A percentile compares a stretch with the other conserved stretches of the same genome.
Evolutionary conservation across 805 yeast species (phyloP).

Genomic region (Myxozyma sirexii): DNA sequence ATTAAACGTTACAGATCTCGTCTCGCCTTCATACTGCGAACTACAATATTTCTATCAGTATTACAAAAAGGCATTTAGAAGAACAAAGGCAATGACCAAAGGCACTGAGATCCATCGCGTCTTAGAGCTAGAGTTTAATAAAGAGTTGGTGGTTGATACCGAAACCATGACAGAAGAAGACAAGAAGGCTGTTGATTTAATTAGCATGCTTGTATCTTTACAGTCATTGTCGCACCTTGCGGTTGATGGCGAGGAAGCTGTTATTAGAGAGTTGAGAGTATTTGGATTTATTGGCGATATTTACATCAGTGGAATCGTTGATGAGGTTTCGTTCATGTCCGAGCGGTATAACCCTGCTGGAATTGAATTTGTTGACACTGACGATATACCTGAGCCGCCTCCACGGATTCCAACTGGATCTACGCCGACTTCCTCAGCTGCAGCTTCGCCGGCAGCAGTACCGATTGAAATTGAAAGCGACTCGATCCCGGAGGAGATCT

Average conservation of each 20-base stretch:
- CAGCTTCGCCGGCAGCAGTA: too few species aligned
- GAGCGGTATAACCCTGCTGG: constrained; percentile 16
- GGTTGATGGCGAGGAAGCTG: neutral
- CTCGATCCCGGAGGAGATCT: neutral
- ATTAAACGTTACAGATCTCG: constrained; percentile 24
- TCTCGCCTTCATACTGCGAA: constrained; percentile 33
- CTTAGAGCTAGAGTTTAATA: constrained; percentile 17
- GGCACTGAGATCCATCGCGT: constrained; percentile 29
- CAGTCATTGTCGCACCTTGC: constrained; percentile 18
- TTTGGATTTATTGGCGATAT: constrained; percentile 29
- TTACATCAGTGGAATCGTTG: constrained; percentile 32
- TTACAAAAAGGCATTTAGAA: constrained; percentile 12
- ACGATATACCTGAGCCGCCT: neutral
- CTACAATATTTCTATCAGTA: constrained; percentile 28
- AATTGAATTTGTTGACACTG: constrained; percentile 19
- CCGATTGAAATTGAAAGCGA: neutral
- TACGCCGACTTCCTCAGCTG: neutral
- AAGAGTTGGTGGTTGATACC: neutral
- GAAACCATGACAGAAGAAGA: constrained; percentile 22
- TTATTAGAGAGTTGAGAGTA: constrained; percentile 26
- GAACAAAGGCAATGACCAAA: constrained; percentile 21
- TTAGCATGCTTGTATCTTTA: constrained; percentile 19
- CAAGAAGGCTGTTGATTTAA: constrained; percentile 13
- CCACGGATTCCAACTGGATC: neutral
- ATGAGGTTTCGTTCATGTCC: constrained; percentile 24